Evolutionary conservation across 495 filamentous ascomycete genomes (phyloP), one percentile per base, ranked within the genome.

Genomic region (Penicillium paradoxum): DNA sequence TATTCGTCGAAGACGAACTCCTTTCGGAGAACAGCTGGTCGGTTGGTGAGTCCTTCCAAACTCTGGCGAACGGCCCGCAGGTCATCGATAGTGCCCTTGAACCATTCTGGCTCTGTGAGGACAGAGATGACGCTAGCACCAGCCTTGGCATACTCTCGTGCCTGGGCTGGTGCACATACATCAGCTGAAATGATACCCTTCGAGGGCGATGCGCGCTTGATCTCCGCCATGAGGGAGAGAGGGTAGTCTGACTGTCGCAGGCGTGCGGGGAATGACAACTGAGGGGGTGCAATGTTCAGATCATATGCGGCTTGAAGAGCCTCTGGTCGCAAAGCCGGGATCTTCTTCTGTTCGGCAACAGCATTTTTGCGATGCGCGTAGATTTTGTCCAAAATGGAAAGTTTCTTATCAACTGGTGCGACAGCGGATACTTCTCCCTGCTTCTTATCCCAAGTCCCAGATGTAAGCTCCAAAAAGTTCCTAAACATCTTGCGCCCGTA

Each of bases 1-100:
- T 97, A 99, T 64, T 97, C 90, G 15, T 97, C 91, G 61, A 99
- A 97, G 37, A 99, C 83, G 60, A 99, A 99, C 45, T 99, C 93
- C 65, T 99, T 99, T 6, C 95, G 82, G 17, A 99, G 75, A 6
- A 99, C 78, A 8, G 91, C 93, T 4, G 93, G 93, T 34, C 93
- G 81, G 67, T 97, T 93, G 0, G 88, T 84, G 81, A 97, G 88
- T 10, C 87, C 89, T 56, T 90, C 84, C 14, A 99, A 74, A 38
- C 87, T 89, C 66, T 91, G 89, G 11, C 93, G 84, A 24, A 96
- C 93, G 48, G 86, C 82, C 40, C 90, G 85, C 32, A 99, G 74
- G 65, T 99, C 93, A 47, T 99, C 93, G 46, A 97, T 89, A 57
- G 86, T 91, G 25, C 93, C 93, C 70, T 97, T 97, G 74, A 99